A percentile compares a stretch with the other conserved stretches of the same genome.
phyloP scores from a whole-genome alignment of 768 basidiomycete species.

The Xerocomellus dryophilus region DNA sequence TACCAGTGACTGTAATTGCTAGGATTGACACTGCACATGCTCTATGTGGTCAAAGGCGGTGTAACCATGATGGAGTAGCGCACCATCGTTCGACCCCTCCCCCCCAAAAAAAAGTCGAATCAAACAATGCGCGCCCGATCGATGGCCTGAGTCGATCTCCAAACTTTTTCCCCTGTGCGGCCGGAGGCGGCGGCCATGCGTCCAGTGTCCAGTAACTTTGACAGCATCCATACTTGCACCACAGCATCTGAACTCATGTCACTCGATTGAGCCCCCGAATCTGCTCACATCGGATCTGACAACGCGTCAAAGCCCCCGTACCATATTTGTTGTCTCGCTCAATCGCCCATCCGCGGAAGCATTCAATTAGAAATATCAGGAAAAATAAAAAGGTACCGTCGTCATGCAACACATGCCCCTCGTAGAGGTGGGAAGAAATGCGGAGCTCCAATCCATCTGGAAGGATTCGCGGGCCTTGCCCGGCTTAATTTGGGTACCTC shows the following conservation, averaged over 20 bases:
- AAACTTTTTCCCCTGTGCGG: not conserved
- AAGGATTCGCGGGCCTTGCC: not conserved
- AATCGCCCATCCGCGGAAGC: constrained; percentile 5
- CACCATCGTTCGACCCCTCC: not conserved
- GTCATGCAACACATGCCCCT: constrained; percentile 8
- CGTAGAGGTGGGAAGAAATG: constrained; percentile 11
- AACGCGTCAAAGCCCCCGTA: not conserved
- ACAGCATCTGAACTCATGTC: not conserved
- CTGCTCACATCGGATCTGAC: constrained; percentile 11
- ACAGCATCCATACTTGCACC: not conserved
- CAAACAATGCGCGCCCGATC: not conserved
- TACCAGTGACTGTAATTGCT: not conserved
- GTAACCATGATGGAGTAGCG: not conserved
- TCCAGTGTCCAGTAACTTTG: not conserved
- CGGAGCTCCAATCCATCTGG: not conserved
- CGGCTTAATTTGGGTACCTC: not conserved
- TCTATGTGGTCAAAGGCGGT: not conserved
- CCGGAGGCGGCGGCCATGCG: not conserved
- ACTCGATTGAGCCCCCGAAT: constrained; percentile 2
- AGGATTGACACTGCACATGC: not conserved
- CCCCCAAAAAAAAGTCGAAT: not conserved
- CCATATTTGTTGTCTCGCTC: not conserved
- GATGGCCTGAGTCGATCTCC: not conserved
- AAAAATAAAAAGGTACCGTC: constrained; percentile 8
- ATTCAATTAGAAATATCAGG: not conserved